phyloP scores from a whole-genome alignment of 2,329 filamentous ascomycete genomes.

The Pleoardoris graminearum region DNA sequence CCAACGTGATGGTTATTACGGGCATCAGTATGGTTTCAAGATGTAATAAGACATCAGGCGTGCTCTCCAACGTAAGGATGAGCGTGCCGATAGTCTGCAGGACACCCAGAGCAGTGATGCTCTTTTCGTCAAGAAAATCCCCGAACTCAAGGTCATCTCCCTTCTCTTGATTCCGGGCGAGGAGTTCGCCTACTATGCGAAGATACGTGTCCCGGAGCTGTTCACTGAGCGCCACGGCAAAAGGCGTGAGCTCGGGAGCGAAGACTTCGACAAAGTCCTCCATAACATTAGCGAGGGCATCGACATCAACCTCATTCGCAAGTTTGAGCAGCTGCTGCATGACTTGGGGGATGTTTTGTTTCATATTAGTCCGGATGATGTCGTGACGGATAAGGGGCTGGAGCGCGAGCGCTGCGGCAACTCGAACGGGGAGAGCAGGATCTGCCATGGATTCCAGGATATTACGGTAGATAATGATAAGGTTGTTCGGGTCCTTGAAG shows the following conservation, averaged over 20 bases:
- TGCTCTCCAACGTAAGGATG: constrained; percentile 95
- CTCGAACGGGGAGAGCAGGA: constrained; percentile 85
- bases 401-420: constrained; percentile 89
- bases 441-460: constrained; percentile 98
- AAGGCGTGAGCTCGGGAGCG: constrained; percentile 93
- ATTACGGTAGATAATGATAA: constrained; percentile 93
- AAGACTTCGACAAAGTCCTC: constrained; percentile 99
- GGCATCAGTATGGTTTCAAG: constrained; percentile 97
- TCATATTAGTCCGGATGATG: constrained; percentile 91
- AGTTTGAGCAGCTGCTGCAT: constrained; percentile 98
- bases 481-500: constrained; percentile 94
- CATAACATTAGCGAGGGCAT: constrained; percentile 97
- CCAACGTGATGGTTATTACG: constrained; percentile 90
- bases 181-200: constrained; percentile 85
- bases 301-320: constrained; percentile 96
- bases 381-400: constrained; percentile 96
- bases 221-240: constrained; percentile 93
- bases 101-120: constrained; percentile 93
- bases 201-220: constrained; percentile 96
- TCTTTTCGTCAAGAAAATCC: constrained; percentile 97
- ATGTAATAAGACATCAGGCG: constrained; percentile 89
- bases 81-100: constrained; percentile 96
- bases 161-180: constrained; percentile 80
- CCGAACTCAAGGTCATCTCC: constrained; percentile 78
- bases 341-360: constrained; percentile 95